Evolutionary conservation across 345 rosid genomes (phyloP).

Genomic region (Raphanus raphanistrum): DNA sequence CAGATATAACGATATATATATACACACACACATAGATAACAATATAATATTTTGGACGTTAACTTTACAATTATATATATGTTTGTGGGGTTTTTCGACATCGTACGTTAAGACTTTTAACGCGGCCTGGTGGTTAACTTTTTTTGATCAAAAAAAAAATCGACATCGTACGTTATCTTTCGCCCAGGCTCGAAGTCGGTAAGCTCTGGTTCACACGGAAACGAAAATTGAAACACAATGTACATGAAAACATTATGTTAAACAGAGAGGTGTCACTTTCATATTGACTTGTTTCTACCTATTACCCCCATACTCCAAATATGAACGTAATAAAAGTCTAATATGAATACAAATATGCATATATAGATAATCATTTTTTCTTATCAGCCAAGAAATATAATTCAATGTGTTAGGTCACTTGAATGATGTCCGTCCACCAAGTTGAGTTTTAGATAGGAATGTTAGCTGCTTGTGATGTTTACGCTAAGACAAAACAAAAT

Average conservation of each 20-base stretch:
- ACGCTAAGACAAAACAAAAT: background rate
- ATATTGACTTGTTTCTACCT: constrained; percentile 23
- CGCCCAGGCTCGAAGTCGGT: constrained; percentile 21
- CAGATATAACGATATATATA: background rate
- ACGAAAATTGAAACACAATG: background rate
- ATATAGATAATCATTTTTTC: constrained; percentile 13
- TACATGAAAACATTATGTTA: background rate
- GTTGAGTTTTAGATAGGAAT: constrained; percentile 35
- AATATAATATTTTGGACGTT: background rate
- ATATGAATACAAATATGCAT: background rate
- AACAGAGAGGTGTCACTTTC: constrained; percentile 28
- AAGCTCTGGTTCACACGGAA: background rate
- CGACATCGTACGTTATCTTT: constrained; percentile 29
- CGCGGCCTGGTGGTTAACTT: too few relatives aligned
- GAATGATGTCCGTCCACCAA: constrained; percentile 25
- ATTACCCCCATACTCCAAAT: background rate
- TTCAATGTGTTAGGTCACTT: constrained; percentile 33
- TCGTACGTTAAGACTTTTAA: constrained; percentile 21
- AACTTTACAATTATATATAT: background rate
- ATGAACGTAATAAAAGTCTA: constrained; percentile 11
- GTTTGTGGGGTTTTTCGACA: constrained; percentile 15
- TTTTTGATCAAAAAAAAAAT: too few relatives aligned
- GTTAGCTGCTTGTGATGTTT: constrained; percentile 14
- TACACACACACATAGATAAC: background rate
- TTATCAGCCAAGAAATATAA: constrained; percentile 37